These are phyloP conservation scores for Mortierella alpina DNA, from an alignment of 192 early-diverging fungal genomes.

Conservation along the genomic window DNA sequence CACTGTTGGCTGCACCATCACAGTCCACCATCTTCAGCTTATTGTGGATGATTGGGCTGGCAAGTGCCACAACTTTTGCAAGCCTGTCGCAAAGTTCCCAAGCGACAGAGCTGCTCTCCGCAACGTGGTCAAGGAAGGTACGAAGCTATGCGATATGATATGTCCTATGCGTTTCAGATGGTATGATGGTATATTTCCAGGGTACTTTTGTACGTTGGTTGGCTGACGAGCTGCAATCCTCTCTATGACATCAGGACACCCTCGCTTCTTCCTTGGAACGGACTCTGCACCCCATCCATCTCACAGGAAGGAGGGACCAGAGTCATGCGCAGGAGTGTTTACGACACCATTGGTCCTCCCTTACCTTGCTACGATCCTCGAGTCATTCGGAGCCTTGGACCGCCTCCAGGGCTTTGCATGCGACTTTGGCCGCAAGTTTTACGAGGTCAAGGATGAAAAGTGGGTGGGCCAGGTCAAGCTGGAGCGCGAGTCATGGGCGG, in stretches of 20 bases:
- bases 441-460: conserved; percentile 73
- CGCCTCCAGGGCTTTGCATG: conserved; percentile 85
- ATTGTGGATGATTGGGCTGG: conserved; percentile 99
- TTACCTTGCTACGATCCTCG: conserved; percentile 91
- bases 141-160: neutral
- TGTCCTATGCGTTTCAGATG: too few species aligned
- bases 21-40: conserved; percentile 93
- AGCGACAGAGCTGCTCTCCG: conserved; percentile 90
- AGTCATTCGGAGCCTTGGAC: conserved; percentile 86
- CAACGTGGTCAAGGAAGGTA: conserved; percentile 80
- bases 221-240: neutral
- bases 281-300: conserved; percentile 97
- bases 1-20: conserved; percentile 95
- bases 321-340: conserved; percentile 91
- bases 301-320: conserved; percentile 84
- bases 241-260: conserved; percentile 71
- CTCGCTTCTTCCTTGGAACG: conserved; percentile 96
- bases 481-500: conserved; percentile 51
- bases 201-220: neutral
- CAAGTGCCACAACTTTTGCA: conserved; percentile 96
- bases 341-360: conserved; percentile 86
- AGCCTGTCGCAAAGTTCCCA: conserved; percentile 97
- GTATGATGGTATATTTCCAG: too few species aligned
- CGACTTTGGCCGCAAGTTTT: conserved; percentile 87
- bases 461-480: conserved; percentile 57